phyloP scores from a whole-genome alignment of 495 filamentous ascomycete species.

The Polyplosphaeria fusca region DNA sequence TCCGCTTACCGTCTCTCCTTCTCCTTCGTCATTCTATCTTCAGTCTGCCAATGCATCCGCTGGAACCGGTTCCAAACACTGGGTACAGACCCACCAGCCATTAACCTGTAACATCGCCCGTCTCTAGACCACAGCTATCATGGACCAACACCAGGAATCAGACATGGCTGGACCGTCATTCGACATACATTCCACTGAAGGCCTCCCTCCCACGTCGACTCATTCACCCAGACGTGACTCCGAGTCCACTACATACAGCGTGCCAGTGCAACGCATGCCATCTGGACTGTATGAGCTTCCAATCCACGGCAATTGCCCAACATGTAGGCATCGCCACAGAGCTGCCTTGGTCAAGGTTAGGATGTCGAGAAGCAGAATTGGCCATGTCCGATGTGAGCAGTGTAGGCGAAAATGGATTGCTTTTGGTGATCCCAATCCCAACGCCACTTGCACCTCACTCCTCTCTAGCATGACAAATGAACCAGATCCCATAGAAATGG shows the following conservation, averaged over 20 bases:
- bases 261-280: not conserved
- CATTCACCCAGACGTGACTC: conserved; percentile 4
- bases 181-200: not conserved
- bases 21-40: not conserved
- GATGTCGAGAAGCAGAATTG: not conserved
- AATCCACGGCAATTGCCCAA: conserved; percentile 22
- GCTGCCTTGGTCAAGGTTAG: conserved; percentile 3
- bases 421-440: conserved; percentile 16
- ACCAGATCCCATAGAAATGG: conserved; percentile 2
- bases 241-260: conserved; percentile 1
- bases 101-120: no score
- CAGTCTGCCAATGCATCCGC: not conserved
- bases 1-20: not conserved
- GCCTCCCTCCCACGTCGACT: not conserved
- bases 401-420: conserved; percentile 12
- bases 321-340: conserved; percentile 17
- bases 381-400: conserved; percentile 9
- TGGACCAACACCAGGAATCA: not conserved
- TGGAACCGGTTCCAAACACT: no score
- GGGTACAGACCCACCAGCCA: no score
- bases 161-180: not conserved
- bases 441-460: conserved; percentile 10
- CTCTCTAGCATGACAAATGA: conserved; percentile 9
- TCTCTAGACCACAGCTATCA: not conserved
- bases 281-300: conserved; percentile 10